A percentile compares a stretch with the other conserved stretches of the same genome.
phyloP scores from a whole-genome alignment of 129 eudicot genomes.

The Apium graveolens region DNA sequence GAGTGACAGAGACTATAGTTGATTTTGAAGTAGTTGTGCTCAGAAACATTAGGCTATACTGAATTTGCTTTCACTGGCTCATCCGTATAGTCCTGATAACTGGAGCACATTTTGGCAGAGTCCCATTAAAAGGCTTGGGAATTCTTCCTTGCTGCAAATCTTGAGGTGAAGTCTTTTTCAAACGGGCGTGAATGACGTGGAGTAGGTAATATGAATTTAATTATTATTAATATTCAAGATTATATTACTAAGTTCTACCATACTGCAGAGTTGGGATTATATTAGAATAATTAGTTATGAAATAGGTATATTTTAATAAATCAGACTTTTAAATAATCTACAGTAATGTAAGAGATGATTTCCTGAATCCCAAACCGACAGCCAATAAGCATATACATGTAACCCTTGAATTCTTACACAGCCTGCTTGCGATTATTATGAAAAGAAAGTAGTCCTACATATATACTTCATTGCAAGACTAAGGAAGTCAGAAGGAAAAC shows the following conservation, averaged over 20 bases:
- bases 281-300: too few relatives aligned
- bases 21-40: too few relatives aligned
- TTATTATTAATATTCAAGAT: neutral
- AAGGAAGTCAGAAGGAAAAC: neutral
- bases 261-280: neutral
- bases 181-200: neutral
- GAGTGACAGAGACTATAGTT: too few relatives aligned
- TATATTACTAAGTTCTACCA: neutral
- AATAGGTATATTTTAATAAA: neutral
- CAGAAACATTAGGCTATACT: too few relatives aligned
- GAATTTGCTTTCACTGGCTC: too few relatives aligned
- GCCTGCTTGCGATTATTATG: neutral
- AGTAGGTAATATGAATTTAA: neutral
- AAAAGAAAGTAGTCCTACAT: neutral
- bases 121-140: neutral
- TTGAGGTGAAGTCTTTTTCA: neutral
- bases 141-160: neutral
- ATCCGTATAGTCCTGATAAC: too few relatives aligned
- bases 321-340: neutral
- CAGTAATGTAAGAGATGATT: neutral
- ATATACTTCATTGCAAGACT: neutral
- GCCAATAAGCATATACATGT: neutral
- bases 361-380: neutral
- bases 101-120: neutral
- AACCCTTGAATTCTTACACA: neutral